Conservation (phyloP, 192 early-diverging fungal species). For the Obelidium mucronatum region DNA sequence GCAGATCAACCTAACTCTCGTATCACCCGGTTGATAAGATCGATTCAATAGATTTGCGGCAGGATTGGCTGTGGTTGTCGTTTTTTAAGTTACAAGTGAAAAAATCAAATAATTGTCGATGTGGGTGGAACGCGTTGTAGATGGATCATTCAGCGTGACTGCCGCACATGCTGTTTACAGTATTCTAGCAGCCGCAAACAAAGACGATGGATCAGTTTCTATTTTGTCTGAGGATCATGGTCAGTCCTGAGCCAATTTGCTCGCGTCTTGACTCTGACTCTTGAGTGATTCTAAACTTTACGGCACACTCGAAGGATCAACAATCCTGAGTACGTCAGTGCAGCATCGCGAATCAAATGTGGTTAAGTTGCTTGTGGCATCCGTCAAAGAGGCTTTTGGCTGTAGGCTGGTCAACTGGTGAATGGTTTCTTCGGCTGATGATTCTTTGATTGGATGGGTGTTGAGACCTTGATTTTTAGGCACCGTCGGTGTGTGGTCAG, state of each 20-base stretch:
- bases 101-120: neutral
- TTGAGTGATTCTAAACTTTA: neutral
- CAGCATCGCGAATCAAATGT: constrained; percentile 18
- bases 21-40: too few species aligned
- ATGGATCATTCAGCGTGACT: constrained; percentile 33
- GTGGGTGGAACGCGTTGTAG: constrained; percentile 43
- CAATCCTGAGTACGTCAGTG: constrained; percentile 17
- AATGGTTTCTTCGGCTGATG: constrained; percentile 14
- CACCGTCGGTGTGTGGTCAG: constrained; percentile 55
- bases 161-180: constrained; percentile 31
- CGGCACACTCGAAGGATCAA: neutral
- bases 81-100: neutral
- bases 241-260: neutral
- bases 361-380: constrained; percentile 41
- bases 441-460: constrained; percentile 2
- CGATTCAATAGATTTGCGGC: too few species aligned
- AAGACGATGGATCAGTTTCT: constrained; percentile 42
- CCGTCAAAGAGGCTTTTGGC: constrained; percentile 45
- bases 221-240: constrained; percentile 39
- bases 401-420: constrained; percentile 44
- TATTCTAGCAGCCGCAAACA: constrained; percentile 43
- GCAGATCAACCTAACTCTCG: too few species aligned
- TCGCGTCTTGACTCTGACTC: too few species aligned
- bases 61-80: neutral
- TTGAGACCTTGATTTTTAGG: constrained; percentile 42